Base-by-base conservation (phyloP, 2,329 filamentous ascomycete species). In the Penicillium corylophilum region DNA sequence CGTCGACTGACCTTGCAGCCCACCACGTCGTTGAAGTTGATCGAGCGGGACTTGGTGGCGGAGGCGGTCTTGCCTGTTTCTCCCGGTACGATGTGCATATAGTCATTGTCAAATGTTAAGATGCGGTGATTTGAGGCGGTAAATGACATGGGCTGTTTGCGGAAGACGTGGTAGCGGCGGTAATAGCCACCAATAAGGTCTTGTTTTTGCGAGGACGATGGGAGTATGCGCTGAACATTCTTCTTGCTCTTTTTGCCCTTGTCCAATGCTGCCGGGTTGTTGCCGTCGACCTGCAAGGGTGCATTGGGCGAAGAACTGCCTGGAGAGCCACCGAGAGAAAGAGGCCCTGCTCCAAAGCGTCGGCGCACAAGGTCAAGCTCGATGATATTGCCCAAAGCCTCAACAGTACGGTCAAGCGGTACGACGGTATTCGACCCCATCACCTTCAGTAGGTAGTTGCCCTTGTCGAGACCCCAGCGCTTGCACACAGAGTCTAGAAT, bases 141-240 rank as follows among this genome's bases (percentile, higher is more conserved):
- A 57, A 87, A 86, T 2, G 81, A 83, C 73, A 86, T 83, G 24
- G 83, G 81, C 61, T 86, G 83, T 65, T 86, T 85, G 60, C 84
- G 81, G 24, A 81, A 78, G 16, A 87, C 84, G 47, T 81, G 78
- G 68, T 85, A 87, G 28, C 83, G 81, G 50, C 83, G 82, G 68
- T 84, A 84, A 54, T 78, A 77, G 18, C 72, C 74, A 16, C 74
- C 74, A 29, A 73, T 68, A 8, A 77, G 60, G 47, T 79, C 75
- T 49, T 75, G 74, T 51, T 77, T 75, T 60, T 80, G 73, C 2
- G 74, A 71, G 47, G 78, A 69, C 1, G 77, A 73, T 45, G 78
- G 75, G n/a, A 77, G 65, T 59, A 74, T 69, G 28, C 63, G 68
- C 44, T 71, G 69, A 9, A 22, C 13, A 7, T 64, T 60, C 44